Evolutionary conservation across 305 asterid genomes (phyloP), one percentile per base, ranked within the genome.

Genomic region (Lippia alba): DNA sequence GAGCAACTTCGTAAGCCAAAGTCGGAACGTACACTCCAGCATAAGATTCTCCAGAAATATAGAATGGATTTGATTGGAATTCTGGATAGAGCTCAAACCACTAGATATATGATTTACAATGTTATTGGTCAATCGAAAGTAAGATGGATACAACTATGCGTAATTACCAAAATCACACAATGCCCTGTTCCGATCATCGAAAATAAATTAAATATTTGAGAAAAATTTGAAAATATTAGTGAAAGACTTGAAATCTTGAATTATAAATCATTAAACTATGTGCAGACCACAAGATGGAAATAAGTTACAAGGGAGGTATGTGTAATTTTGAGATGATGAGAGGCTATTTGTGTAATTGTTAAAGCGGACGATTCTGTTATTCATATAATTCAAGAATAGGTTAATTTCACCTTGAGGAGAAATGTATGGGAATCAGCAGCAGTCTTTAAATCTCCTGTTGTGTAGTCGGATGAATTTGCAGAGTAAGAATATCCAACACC

Each of bases 1-100:
- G 76, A 67, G 72, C 96, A 63, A 92, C 96, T 88, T 88, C 96
- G 72, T 78, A 82, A 64, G 97, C 73, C 86, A 94, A 79, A 65
- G 99, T 94, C 24, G 99, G 99, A 66, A 92, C 91, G 67, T 94
- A 94, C 20, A 94, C 63, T 76, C 99, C 98, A 64, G 98, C 99
- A 69, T 90, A 94, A 12, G 99, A 94, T 72, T 92, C 99, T 71
- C 99, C 99, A 16, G 89, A 10, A 71, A 94, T 90, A 65, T 59
- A 94, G 62, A 94, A 91, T n/a, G 96, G 94, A 64, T 94, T 91
- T 49, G 82, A 71, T 48, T 79, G 85, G 76, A 77, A 94, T 78
- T 91, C 97, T 0, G 96, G 87, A 66, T 88, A 94, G 68, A 91
- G 90, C 80, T 88, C 91, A 72, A 94, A 94, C 99, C 99, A 94